Conservation (phyloP, 2,329 filamentous ascomycete species). For the Pleomassaria siparia region DNA sequence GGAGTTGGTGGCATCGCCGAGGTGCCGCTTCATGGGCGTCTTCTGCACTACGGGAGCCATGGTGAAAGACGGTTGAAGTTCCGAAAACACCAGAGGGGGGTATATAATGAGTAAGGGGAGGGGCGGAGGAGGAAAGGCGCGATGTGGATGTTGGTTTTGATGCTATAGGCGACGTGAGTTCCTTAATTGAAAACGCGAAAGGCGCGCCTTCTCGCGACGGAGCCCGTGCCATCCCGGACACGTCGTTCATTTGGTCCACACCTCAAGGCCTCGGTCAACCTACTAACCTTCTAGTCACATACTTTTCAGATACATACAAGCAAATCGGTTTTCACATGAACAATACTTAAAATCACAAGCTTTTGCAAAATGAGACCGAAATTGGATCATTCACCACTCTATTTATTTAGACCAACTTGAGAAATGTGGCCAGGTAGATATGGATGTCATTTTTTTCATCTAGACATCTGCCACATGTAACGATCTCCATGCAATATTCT, state of each 20-base stretch:
- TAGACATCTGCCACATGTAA: too few species aligned
- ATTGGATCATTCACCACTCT: too few species aligned
- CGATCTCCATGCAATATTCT: too few species aligned
- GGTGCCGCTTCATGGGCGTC: conserved; percentile 49
- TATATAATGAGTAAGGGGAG: neutral
- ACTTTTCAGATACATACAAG: neutral
- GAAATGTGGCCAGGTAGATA: too few species aligned
- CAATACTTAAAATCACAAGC: too few species aligned
- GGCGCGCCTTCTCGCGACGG: conserved; percentile 1
- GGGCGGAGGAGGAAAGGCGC: neutral
- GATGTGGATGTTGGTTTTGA: neutral
- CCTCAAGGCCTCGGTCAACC: neutral
- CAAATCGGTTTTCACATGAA: neutral
- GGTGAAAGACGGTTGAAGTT: conserved; percentile 6
- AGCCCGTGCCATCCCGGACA: neutral
- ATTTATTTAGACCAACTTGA: too few species aligned
- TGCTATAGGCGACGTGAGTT: neutral
- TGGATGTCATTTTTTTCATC: too few species aligned
- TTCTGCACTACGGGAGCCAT: conserved; percentile 38
- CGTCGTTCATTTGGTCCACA: neutral
- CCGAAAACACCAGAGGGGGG: neutral
- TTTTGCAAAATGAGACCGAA: too few species aligned
- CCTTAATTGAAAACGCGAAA: neutral
- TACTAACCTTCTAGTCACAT: neutral
- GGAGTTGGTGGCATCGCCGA: conserved; percentile 49